phyloP scores from a whole-genome alignment of 2,329 filamentous ascomycete species.

The Aspergillus puulaauensis region DNA sequence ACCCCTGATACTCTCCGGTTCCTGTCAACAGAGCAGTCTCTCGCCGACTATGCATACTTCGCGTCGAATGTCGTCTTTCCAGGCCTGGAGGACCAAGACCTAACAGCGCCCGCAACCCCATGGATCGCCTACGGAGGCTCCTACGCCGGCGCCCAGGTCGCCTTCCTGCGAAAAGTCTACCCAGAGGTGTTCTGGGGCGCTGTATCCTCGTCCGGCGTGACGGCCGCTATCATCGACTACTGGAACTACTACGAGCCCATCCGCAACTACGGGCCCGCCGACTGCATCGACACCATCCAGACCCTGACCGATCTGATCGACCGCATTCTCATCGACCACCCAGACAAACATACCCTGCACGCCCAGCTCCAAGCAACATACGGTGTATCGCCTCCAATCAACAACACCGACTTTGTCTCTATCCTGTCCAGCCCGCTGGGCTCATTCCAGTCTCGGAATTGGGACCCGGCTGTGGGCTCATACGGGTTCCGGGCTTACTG shows the following conservation, averaged over 20 bases:
- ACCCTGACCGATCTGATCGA: conserved; percentile 61
- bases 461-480: conserved; percentile 57
- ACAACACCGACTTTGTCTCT: conserved; percentile 21
- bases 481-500: conserved; percentile 55
- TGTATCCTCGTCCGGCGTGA: conserved; percentile 79
- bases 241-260: conserved; percentile 65
- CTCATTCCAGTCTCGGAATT: conserved; percentile 57
- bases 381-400: conserved; percentile 36
- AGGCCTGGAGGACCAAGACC: conserved; percentile 65
- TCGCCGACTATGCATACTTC: conserved; percentile 82
- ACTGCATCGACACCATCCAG: conserved; percentile 66
- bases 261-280: conserved; percentile 55
- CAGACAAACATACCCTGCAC: conserved; percentile 45
- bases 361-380: conserved; percentile 55
- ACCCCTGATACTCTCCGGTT: conserved; percentile 72
- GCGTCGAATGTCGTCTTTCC: conserved; percentile 69
- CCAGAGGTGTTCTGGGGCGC: conserved; percentile 76
- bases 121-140: conserved; percentile 82
- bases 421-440: conserved; percentile 46
- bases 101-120: conserved; percentile 65
- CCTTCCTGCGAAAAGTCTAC: conserved; percentile 73
- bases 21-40: conserved; percentile 76
- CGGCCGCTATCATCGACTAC: conserved; percentile 74
- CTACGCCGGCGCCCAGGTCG: conserved; percentile 77
- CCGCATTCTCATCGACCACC: conserved; percentile 53